Base-by-base conservation (phyloP, 768 basidiomycete genomes). In the Terana coerulea region DNA sequence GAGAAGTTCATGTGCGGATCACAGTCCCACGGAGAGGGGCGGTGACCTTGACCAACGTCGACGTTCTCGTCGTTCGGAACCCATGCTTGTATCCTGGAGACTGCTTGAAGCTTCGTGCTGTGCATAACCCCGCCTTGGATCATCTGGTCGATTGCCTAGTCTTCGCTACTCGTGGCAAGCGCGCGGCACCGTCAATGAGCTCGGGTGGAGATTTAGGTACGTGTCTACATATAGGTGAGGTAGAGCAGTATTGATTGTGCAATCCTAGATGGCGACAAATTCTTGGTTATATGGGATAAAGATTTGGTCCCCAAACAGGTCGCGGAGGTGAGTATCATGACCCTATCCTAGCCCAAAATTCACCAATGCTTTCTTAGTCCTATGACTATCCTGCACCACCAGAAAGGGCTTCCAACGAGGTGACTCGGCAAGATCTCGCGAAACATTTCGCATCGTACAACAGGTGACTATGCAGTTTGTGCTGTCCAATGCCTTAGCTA, bases 1-100 rank as follows among this genome's bases (percentile, higher is more conserved):
- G 84, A 0, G 69, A 86, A 56, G 82, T 86, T 0, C 77, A 83
- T 57, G 75, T 86, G 17, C 74, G 83, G 2, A 75, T 86, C 28
- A 79, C 76, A 0, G 67, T 72, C 0, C 69, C 71, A 15, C 71
- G 77, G 17, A 75, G 74, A 33, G 84, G 83, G 2, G 70, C 71
- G 0, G 67, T 76, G 3, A 83, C 83, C 0, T 72, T 77, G 1
- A 80, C 80, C 33, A 76, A 84, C 54, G 74, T 76, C 0, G 80
- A 84, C 56, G 81, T 85, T 0, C 67, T 86, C 4, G 77, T 86
- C 4, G 81, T 84, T 3, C 69, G 83, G 19, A 87, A 87, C 61
- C 84, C 84, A 0, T 87, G 84, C 55, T 72, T 86, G 39, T 81
- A 86, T 64, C 83, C 84, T 19, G 84, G 84, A 17, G 84, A 86